phyloP scores from a whole-genome alignment of 2,329 filamentous ascomycete genomes.

The Cryphonectria nitschkei region DNA sequence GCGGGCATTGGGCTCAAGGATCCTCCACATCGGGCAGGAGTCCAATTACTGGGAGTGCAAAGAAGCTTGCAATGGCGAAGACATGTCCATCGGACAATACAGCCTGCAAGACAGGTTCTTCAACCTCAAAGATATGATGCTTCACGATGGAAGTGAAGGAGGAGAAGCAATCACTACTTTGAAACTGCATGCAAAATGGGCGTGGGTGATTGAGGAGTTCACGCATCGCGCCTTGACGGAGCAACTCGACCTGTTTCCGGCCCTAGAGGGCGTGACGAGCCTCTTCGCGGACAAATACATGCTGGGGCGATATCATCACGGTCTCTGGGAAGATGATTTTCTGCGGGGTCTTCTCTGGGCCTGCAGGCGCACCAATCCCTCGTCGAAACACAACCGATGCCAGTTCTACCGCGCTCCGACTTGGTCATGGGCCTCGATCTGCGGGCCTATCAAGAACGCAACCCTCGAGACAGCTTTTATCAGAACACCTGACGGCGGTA shows the following conservation, averaged over 20 bases:
- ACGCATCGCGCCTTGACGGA: not conserved
- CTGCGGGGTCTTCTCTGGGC: slow-evolving; percentile 3
- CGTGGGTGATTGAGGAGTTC: slow-evolving; percentile 3
- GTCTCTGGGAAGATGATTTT: slow-evolving; percentile 3
- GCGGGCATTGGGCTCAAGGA: not conserved
- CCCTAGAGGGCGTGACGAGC: not conserved
- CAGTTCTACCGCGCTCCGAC: slow-evolving; percentile 5
- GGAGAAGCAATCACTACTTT: not conserved
- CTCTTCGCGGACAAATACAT: slow-evolving; percentile 1
- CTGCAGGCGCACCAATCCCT: not conserved
- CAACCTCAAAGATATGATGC: slow-evolving; percentile 5
- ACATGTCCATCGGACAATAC: not conserved
- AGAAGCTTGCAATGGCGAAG: slow-evolving; percentile 7
- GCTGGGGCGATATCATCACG: not conserved
- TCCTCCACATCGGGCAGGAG: slow-evolving; percentile 6
- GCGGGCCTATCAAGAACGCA: not conserved
- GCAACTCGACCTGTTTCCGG: slow-evolving; percentile 3
- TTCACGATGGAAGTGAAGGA: not conserved
- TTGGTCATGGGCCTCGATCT: slow-evolving; percentile 6
- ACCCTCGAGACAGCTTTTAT: slow-evolving; percentile 3
- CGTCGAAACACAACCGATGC: not conserved
- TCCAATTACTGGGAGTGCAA: slow-evolving; percentile 7
- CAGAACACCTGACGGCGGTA: not conserved
- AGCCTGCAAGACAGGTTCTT: slow-evolving; percentile 5
- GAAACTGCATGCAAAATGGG: slow-evolving; percentile 9